Conservation (phyloP, 495 filamentous ascomycete genomes). For the Aspergillus saccharolyticus region DNA sequence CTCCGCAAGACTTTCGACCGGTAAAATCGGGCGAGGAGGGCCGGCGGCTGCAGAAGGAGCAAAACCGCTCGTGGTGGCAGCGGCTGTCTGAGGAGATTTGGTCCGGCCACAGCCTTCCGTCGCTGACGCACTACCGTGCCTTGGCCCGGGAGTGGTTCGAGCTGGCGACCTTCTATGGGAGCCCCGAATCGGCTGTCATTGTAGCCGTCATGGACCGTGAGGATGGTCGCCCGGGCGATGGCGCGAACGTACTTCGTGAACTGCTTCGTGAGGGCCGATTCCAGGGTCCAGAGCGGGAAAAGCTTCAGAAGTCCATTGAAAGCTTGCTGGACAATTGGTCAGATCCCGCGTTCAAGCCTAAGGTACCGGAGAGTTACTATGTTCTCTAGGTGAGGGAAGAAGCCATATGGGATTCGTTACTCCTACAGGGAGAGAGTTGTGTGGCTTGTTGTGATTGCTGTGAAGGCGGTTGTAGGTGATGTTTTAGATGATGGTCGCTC, state of each 20-base stretch:
- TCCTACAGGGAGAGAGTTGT: too few species aligned
- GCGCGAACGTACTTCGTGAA: neutral
- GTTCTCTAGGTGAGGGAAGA: neutral
- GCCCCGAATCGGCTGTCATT: constrained; percentile 15
- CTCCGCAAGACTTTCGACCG: neutral
- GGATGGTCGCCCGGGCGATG: constrained; percentile 9
- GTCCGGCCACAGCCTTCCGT: neutral
- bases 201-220: constrained; percentile 23
- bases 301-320: neutral
- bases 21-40: neutral
- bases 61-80: neutral
- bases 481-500: too few species aligned
- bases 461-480: too few species aligned
- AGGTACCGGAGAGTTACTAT: neutral
- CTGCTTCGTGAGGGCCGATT: neutral
- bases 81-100: too few species aligned
- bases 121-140: constrained; percentile 20
- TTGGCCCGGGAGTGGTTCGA: constrained; percentile 34
- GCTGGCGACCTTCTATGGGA: constrained; percentile 14
- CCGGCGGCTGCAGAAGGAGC: neutral
- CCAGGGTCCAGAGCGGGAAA: neutral
- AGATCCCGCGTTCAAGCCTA: neutral
- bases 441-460: too few species aligned
- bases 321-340: neutral
- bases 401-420: too few species aligned